Evolutionary conservation across 164 flowering plant genomes (phyloP).

Genomic region (Hamamelis virginiana): DNA sequence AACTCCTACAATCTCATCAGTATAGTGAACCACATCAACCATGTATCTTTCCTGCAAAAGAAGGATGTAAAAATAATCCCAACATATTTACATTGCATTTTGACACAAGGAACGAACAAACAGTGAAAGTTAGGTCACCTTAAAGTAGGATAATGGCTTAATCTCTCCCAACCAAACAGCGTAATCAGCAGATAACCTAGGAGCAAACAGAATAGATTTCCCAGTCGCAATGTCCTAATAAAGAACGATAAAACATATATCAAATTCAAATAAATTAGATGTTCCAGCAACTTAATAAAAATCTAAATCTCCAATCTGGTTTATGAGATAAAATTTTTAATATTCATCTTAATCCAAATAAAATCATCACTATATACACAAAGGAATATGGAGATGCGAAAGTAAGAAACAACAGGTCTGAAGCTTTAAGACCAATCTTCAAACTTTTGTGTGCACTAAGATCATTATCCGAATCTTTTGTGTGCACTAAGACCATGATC

Average conservation of each 20-base stretch:
- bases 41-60: constrained; percentile 68
- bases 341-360: no score
- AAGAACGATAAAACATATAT: background rate
- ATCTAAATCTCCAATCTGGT: no score
- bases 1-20: constrained; percentile 66
- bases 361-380: no score
- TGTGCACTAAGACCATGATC: no score
- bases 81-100: background rate
- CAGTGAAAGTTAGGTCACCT: constrained; percentile 42
- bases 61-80: constrained; percentile 11
- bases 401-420: no score
- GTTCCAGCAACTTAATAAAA: background rate
- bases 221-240: constrained; percentile 78
- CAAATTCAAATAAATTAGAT: background rate
- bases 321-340: no score
- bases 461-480: no score
- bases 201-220: constrained; percentile 77
- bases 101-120: background rate
- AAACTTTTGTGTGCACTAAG: no score
- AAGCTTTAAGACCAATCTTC: no score
- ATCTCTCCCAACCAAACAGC: constrained; percentile 95
- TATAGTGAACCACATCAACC: constrained; percentile 55
- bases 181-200: constrained; percentile 74
- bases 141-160: constrained; percentile 65
- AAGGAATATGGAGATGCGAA: no score